These are phyloP conservation scores for Kwoniella shivajii DNA, from an alignment of 1,284 basidiomycete species.

Conservation along the genomic window DNA sequence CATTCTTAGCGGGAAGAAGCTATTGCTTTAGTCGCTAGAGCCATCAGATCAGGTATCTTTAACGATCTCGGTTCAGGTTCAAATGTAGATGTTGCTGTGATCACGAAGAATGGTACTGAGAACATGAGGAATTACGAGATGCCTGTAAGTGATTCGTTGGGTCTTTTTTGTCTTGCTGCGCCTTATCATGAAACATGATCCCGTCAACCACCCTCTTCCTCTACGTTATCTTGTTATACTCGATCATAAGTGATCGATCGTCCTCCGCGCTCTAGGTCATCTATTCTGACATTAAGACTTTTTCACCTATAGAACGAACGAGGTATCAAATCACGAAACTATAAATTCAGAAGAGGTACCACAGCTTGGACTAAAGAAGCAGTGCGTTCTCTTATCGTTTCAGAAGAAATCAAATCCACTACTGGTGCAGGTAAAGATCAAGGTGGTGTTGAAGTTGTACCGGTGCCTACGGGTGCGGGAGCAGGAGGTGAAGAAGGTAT, in stretches of 20 bases:
- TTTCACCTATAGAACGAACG: conserved; percentile 66
- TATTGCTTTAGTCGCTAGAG: conserved; percentile 78
- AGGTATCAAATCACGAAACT: conserved; percentile 72
- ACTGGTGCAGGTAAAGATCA: conserved; percentile 50
- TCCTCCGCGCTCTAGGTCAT: neutral
- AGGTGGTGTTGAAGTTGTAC: conserved; percentile 29
- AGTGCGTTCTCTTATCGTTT: conserved; percentile 70
- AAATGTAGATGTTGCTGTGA: conserved; percentile 96
- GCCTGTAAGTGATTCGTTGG: conserved; percentile 59
- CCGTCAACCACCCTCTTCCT: neutral
- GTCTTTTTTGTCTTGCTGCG: too few relatives aligned
- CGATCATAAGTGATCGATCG: neutral
- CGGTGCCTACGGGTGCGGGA: conserved; percentile 34
- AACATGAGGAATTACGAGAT: conserved; percentile 87
- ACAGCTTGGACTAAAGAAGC: conserved; percentile 84
- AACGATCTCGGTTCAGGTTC: conserved; percentile 98
- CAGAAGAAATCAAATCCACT: conserved; percentile 64
- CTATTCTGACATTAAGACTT: too few relatives aligned
- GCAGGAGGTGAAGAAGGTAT: conserved; percentile 39
- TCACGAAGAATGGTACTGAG: conserved; percentile 78
- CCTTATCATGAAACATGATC: too few relatives aligned
- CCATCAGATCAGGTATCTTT: conserved; percentile 95
- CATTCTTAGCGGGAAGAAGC: conserved; percentile 71
- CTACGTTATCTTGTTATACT: conserved; percentile 1
- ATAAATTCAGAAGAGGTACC: conserved; percentile 81